Percentiles rank a stretch among this genome's conserved stretches.
Conservation (phyloP, 768 basidiomycete genomes). For the Boletus subparvulus region DNA sequence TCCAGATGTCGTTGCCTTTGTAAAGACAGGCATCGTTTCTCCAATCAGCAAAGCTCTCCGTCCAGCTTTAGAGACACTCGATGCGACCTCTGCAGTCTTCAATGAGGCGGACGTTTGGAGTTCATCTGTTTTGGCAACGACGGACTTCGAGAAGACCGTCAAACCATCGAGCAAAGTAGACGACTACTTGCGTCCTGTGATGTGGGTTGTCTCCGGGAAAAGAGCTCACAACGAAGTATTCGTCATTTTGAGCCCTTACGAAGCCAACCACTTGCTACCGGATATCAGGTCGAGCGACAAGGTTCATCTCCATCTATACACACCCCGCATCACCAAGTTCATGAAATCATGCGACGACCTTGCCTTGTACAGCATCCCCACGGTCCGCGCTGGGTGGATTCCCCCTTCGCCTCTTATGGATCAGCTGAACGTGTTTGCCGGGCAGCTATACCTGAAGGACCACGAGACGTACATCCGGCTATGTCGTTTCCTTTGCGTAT, state of each 20-base stretch:
- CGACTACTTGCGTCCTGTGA: constrained; percentile 30
- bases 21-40: constrained; percentile 30
- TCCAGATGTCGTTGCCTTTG: constrained; percentile 22
- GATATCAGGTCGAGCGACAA: constrained; percentile 31
- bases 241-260: constrained; percentile 43
- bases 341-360: constrained; percentile 41
- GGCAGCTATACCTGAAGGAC: constrained; percentile 33
- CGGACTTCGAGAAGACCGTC: constrained; percentile 18
- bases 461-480: constrained; percentile 26
- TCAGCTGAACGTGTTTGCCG: constrained; percentile 33
- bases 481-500: constrained; percentile 29
- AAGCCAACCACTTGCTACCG: constrained; percentile 40
- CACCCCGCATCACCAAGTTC: constrained; percentile 35
- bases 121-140: constrained; percentile 12
- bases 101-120: constrained; percentile 27
- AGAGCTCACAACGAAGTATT: constrained; percentile 10
- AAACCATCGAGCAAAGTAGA: neutral
- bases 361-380: constrained; percentile 9
- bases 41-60: constrained; percentile 21
- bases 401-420: neutral
- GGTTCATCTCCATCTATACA: constrained; percentile 44
- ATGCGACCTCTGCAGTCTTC: constrained; percentile 1
- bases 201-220: constrained; percentile 26
- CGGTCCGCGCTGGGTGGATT: neutral
- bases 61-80: constrained; percentile 14